A percentile compares a stretch with the other conserved stretches of the same genome.
phyloP scores from a whole-genome alignment of 495 filamentous ascomycete species.

The Talaromyces trachyspermus region DNA sequence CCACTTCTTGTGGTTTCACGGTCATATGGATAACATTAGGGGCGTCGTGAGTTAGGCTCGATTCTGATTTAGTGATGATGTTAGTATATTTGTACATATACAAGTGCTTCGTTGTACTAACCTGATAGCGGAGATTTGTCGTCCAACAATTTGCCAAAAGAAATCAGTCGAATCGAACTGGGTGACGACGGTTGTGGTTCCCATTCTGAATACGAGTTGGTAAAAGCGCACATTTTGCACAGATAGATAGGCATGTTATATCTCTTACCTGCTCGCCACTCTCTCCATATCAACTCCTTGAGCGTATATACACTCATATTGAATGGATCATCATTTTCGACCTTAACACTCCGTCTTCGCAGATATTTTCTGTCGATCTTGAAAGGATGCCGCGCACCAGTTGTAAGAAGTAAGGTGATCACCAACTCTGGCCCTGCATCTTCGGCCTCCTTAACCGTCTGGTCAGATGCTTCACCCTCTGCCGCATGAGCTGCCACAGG shows the following conservation, averaged over 20 bases:
- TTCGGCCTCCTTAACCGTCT: conserved; percentile 30
- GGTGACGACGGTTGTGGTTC: conserved; percentile 75
- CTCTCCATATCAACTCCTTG: conserved; percentile 84
- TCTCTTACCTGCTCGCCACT: conserved; percentile 66
- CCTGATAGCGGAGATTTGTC: conserved; percentile 76
- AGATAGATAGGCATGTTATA: not conserved
- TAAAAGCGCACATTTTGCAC: too few species aligned
- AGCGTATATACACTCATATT: conserved; percentile 84
- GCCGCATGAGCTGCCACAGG: not conserved
- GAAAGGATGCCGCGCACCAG: conserved; percentile 77
- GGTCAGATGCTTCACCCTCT: conserved; percentile 35
- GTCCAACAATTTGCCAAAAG: conserved; percentile 79
- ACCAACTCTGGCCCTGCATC: conserved; percentile 37
- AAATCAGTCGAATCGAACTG: conserved; percentile 78
- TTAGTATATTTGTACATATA: not conserved
- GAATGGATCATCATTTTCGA: conserved; percentile 74
- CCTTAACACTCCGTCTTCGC: conserved; percentile 63
- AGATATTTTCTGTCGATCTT: conserved; percentile 83
- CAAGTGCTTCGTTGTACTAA: conserved; percentile 34
- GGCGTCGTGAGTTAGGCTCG: conserved; percentile 63
- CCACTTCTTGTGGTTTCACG: conserved; percentile 76
- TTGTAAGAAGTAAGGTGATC: conserved; percentile 74
- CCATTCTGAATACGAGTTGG: conserved; percentile 82
- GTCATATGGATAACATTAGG: conserved; percentile 91
- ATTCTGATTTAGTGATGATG: conserved; percentile 47